Evolutionary conservation across 2,329 filamentous ascomycete genomes (phyloP).

Genomic region (Calycina herbarum): DNA sequence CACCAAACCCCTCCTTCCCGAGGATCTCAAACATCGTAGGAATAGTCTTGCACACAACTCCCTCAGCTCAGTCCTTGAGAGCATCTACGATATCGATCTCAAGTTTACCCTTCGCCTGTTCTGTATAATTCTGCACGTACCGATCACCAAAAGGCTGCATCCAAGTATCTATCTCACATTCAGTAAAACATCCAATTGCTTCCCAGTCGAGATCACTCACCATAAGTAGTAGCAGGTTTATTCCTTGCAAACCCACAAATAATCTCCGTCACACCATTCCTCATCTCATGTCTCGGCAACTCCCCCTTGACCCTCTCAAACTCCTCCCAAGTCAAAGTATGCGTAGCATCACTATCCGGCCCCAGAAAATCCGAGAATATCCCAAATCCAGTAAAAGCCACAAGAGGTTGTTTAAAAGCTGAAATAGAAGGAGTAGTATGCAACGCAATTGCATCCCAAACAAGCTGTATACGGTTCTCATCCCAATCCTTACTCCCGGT

Average conservation of each 20-base stretch:
- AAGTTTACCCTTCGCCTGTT: background rate
- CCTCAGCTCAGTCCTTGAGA: background rate
- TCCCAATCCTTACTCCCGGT: slow-evolving; percentile 39
- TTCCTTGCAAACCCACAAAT: background rate
- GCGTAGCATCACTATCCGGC: slow-evolving; percentile 30
- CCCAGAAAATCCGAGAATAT: slow-evolving; percentile 8
- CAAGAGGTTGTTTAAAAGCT: slow-evolving; percentile 44
- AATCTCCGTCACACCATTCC: slow-evolving; percentile 35
- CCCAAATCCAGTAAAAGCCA: slow-evolving; percentile 24
- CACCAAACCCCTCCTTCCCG: no score
- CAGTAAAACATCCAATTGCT: background rate
- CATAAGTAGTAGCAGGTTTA: background rate
- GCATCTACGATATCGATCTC: background rate
- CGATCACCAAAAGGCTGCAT: background rate
- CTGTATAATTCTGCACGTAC: background rate
- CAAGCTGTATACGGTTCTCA: slow-evolving; percentile 41
- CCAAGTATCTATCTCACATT: background rate
- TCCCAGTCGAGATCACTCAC: background rate
- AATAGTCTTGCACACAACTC: background rate
- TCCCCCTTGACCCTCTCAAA: slow-evolving; percentile 33
- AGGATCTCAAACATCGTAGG: no score
- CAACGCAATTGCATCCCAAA: slow-evolving; percentile 42
- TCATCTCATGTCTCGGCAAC: slow-evolving; percentile 38
- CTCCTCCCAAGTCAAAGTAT: slow-evolving; percentile 30
- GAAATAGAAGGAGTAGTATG: slow-evolving; percentile 42